Base-by-base conservation (phyloP, 1,284 basidiomycete genomes). In the Fomitopsis schrenkii region DNA sequence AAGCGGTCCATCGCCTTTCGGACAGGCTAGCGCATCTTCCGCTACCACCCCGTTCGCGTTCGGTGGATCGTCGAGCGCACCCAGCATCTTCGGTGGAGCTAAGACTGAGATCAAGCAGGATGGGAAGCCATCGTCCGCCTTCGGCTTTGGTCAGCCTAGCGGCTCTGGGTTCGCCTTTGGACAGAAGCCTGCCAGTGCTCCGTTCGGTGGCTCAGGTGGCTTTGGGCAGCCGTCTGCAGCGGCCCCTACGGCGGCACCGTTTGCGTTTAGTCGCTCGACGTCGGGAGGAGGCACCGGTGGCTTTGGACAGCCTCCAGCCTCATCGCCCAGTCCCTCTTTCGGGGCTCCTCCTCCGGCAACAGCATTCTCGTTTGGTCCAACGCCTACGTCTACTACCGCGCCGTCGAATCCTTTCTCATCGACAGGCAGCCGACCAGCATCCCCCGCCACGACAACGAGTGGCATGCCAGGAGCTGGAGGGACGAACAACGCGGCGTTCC, bases 341-440 rank as follows among this genome's bases (percentile, higher is more conserved):
- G 65, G 62, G 40, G 38, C 38, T 40, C 12, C 38, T 40, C 12
- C 38, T 15, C 65, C 69, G n/a, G 61, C 70, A 1, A 57, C 67
- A 6, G 59, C 68, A 30, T 73, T 70, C 58, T 44, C 59, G 54
- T 75, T 75, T 55, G 63, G 63, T 14, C 41, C 56, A 3, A 66
- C 68, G 5, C 66, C 68, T 38, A 68, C 73, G 9, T 71, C 70
- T 1, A 58, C 73, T 2, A 67, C 70, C 12, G 67, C 69, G 2
- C 70, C 74, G 5, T 70, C 68, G 46, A 72, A 72, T 59, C 68
- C 70, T 22, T 75, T 75, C 64, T 61, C 61, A 41, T 75, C 72
- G 33, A 7, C 12, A 58, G 68, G 66, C 14, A 75, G 72, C 61
- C 71, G 74, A 54, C 74, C 74, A 1, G 71, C 74, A 4, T 75